Percentiles rank a stretch among this genome's conserved stretches.
These are phyloP conservation scores for Hypoxylon crocopeplum DNA, from an alignment of 495 filamentous ascomycete species.

Conservation along the genomic window DNA sequence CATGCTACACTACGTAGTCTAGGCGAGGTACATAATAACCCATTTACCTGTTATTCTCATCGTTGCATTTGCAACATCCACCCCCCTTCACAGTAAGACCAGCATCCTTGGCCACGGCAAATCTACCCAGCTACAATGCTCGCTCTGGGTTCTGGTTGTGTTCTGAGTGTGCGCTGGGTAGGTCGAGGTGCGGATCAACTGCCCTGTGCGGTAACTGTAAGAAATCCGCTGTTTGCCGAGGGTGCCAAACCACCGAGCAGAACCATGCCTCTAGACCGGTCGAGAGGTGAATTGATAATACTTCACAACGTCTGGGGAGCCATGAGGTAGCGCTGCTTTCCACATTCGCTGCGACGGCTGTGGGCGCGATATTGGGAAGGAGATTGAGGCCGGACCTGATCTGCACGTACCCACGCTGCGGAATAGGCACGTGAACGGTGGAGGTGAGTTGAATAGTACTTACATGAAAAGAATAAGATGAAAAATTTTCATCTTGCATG, in stretches of 20 bases:
- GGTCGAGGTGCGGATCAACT: conserved; percentile 15
- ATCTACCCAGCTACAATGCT: too few species aligned
- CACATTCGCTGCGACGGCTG: too few species aligned
- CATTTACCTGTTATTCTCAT: background rate
- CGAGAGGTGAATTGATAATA: too few species aligned
- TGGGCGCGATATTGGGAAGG: background rate
- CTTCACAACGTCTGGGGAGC: too few species aligned
- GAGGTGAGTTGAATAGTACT: background rate
- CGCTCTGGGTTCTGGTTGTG: too few species aligned
- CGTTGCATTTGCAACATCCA: conserved; percentile 2
- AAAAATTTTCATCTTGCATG: conserved; percentile 11
- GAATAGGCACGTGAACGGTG: conserved; percentile 4
- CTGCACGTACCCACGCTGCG: conserved; percentile 12
- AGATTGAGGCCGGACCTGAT: background rate
- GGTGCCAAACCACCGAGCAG: background rate
- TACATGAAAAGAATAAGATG: background rate
- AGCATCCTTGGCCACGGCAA: too few species aligned
- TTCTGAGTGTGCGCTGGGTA: too few species aligned
- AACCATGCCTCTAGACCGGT: too few species aligned
- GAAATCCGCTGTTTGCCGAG: background rate
- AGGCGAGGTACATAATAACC: background rate
- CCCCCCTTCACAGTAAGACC: conserved; percentile 17
- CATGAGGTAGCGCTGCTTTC: too few species aligned
- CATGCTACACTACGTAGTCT: background rate
- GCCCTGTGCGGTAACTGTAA: conserved; percentile 12